Base-by-base conservation (phyloP, 2,329 filamentous ascomycete species). In the Claviceps maximensis region DNA sequence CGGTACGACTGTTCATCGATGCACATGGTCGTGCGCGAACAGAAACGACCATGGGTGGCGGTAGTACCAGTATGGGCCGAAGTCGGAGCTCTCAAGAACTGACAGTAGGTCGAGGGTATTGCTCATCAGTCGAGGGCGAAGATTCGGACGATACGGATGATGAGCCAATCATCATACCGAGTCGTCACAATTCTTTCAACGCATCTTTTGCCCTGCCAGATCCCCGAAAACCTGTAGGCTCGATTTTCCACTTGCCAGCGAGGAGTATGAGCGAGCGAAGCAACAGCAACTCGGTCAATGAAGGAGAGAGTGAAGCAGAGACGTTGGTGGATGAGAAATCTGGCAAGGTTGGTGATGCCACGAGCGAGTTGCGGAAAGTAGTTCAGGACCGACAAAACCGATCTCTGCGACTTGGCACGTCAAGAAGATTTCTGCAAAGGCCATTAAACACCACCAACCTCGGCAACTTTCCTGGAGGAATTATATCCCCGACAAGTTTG, bases 141-240 rank as follows among this genome's bases (percentile, higher is more conserved):
- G 74, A 75, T 2, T 82, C 78, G 1, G 82, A 79, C 0, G 82
- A 79, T 0, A 75, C 74, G 4, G 81, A 84, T 56, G 80, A 84
- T 52, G 81, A 84, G 53, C 79, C 78, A 13, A 83, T 84, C 55
- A 74, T 83, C 49, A 79, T 84, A 41, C 80, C 80, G 31, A 83
- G 79, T 62, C 73, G 79, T 45, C 78, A 74, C 55, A 71, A 71
- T 4, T 71, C 68, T 1, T 83, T 83, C 53, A 65, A 63, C 47
- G 61, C 68, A 17, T 83, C 80, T 0, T 83, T 82, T 62, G 75
- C 73, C 2, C 65, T 80, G 8, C 78, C 77, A 0, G 76, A 79
- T 52, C 75, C 78, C 0, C 65, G 70, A 31, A 75, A 73, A 56
- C 74, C 76, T 3, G 70, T 73, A 2, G 71, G 71, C 1, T 71